Base-by-base conservation (phyloP, 257 asterid genomes). In the Salvia splendens region DNA sequence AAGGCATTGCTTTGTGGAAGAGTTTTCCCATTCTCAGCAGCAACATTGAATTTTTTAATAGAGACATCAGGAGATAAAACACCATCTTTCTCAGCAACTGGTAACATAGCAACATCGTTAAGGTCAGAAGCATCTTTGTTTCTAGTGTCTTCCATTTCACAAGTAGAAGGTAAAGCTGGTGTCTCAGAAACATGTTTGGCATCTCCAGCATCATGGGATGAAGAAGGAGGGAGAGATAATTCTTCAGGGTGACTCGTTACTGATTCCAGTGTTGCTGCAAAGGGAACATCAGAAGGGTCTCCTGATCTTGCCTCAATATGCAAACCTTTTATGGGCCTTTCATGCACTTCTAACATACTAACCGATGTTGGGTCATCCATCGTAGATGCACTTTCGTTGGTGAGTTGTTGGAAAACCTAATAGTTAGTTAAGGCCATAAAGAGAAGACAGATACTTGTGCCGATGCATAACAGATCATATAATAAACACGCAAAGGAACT, bases 221-320 rank as follows among this genome's bases (percentile, higher is more conserved):
- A 72, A 67, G 88, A 87, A 61, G 90, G 89, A 54, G 82, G 67
- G 57, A 81, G 66, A 62, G 95, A 81, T 59, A 82, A 73, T 75
- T 89, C 85, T 55, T 86, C 84, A 24, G 66, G 73, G 46, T 82
- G 79, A 80, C 77, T 78, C 32, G 96, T 85, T 57, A 87, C 65
- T 69, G 98, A 86, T 70, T 91, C 93, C 41, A 89, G 70, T 24
- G 95, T 69, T 38, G 96, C 85, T 12, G 95, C 95, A 72, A 88
- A 87, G 16, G 95, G 77, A 65, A 86, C 87, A 73, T 95, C 79
- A 64, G 95, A 84, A 59, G 89, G 85, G 73, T 87, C 96, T 55
- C 84, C 85, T 57, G 95, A 70, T 79, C 89, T 82, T 73, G 86
- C 85, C 83, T 88, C 95, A 62, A 75, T 66, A 61, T 81, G 93